A percentile compares a stretch with the other conserved stretches of the same genome.
Conservation (phyloP, 805 yeast species). For the Lachancea quebecensis region DNA sequence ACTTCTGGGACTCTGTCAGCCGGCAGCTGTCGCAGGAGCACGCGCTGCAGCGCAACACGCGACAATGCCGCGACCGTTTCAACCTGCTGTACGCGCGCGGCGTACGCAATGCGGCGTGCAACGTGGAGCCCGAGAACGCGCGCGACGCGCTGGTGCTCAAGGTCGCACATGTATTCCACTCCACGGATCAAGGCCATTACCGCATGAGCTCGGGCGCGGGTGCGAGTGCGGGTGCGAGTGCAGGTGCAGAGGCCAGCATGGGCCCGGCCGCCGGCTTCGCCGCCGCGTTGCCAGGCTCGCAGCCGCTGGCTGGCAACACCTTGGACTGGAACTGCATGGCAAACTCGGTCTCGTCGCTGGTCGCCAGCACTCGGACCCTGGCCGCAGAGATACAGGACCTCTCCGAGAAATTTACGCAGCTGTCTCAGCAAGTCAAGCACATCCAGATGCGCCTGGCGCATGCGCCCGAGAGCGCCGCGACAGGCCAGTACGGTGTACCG, state of each 20-base stretch:
- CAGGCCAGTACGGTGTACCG: constrained; percentile 22
- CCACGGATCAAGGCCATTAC: constrained; percentile 1
- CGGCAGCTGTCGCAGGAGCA: constrained; percentile 14
- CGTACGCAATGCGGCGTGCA: constrained; percentile 2
- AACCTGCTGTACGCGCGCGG: constrained; percentile 22
- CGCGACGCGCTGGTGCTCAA: constrained; percentile 2
- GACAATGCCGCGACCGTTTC: constrained; percentile 29
- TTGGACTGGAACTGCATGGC: background rate
- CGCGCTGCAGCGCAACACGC: constrained; percentile 20
- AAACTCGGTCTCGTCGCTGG: constrained; percentile 1
- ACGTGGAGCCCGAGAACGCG: constrained; percentile 2
- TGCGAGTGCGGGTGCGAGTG: no score
- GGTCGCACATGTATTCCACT: constrained; percentile 1
- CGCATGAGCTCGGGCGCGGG: background rate
- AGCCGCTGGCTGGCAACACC: no score
- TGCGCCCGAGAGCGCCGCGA: background rate
- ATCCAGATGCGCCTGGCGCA: constrained; percentile 1
- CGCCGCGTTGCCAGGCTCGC: no score
- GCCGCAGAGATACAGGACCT: constrained; percentile 3
- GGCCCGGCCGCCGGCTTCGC: no score
- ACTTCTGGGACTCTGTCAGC: constrained; percentile 24
- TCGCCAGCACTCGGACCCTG: constrained; percentile 2
- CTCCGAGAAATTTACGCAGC: constrained; percentile 1
- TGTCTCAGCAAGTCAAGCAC: constrained; percentile 1
- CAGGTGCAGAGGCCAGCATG: no score